Evolutionary conservation across 2,329 filamentous ascomycete genomes (phyloP), one percentile per base, ranked within the genome.

Genomic region (Ascochyta clinopodiicola): DNA sequence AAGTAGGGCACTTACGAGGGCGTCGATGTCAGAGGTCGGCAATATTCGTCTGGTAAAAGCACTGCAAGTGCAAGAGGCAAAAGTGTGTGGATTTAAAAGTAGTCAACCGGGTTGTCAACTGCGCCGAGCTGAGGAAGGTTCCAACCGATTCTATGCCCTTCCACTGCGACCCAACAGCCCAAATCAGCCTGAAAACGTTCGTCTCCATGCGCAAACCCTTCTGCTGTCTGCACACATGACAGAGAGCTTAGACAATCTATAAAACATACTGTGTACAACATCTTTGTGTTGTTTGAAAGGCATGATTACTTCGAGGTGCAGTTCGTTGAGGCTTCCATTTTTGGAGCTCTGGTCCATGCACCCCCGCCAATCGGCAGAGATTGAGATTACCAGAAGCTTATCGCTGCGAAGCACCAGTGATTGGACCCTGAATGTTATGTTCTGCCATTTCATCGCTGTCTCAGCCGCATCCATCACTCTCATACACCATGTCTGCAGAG

Each of bases 81-180:
- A 56, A 40, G 51, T 40, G 52, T 68, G 67, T 61, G 59, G 66
- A 64, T 63, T 72, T 71, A 71, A 72, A 68, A 69, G 64, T 71
- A 65, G 63, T 60, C 51, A 64, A 67, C 67, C 63, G 57, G 69
- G 65, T 60, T 70, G 56, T 34, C 61, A 67, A 69, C 69, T 70
- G 68, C 66, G 70, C 71, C 72, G 70, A 71, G 66, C 65, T 61
- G 62, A 45, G 66, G 68, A 73, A 75, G 63, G 57, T 74, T 75
- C 71, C 60, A 64, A 66, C 31, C 38, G 62, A 59, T 75, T 75
- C 72, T 57, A 74, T 60, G 61, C 50, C 54, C 44, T 75, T 75
- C 72, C 62, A 73, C 63, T 44, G 59, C 57, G 54, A 59, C 59
- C 61, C 65, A 61, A 58, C 64, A 60, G 67, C 72, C 67, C 69